These are phyloP conservation scores for Elongisporangium prolatum DNA, from an alignment of 352 stramenopile genomes.

Conservation along the genomic window DNA sequence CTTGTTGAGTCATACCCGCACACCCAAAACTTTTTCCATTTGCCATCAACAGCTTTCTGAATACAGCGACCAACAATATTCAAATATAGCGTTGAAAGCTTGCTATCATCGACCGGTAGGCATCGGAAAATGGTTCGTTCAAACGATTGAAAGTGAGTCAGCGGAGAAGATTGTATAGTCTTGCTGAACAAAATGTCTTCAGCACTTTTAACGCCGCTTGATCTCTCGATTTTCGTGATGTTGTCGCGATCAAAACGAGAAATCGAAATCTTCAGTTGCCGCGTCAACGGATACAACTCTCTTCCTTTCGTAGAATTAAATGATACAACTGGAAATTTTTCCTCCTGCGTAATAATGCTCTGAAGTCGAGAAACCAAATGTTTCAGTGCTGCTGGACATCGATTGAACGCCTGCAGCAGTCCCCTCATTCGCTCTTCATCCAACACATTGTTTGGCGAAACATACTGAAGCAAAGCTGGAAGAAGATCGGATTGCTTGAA, in stretches of 20 bases:
- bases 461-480: conserved; percentile 49
- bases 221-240: conserved; percentile 13
- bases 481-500: conserved; percentile 81
- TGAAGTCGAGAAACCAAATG: conserved; percentile 61
- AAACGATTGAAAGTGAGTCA: conserved; percentile 87
- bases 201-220: conserved; percentile 1
- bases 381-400: conserved; percentile 42
- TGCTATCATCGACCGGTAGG: conserved; percentile 44
- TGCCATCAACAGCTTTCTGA: conserved; percentile 72
- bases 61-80: conserved; percentile 68
- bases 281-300: conserved; percentile 72
- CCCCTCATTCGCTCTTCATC: conserved; percentile 26
- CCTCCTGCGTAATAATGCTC: conserved; percentile 72
- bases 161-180: conserved; percentile 62
- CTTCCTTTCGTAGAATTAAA: conserved; percentile 62
- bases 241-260: conserved; percentile 18
- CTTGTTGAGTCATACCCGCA: conserved; percentile 58
- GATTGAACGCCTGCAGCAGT: conserved; percentile 41
- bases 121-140: conserved; percentile 69
- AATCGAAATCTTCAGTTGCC: conserved; percentile 57
- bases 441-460: conserved; percentile 28
- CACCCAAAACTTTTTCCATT: conserved; percentile 75
- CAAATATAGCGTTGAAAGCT: conserved; percentile 51
- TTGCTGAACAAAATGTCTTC: conserved; percentile 14
- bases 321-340: conserved; percentile 54